Evolutionary conservation across 192 early-diverging fungal genomes (phyloP).

Genomic region (Spizellomyces punctatus): DNA sequence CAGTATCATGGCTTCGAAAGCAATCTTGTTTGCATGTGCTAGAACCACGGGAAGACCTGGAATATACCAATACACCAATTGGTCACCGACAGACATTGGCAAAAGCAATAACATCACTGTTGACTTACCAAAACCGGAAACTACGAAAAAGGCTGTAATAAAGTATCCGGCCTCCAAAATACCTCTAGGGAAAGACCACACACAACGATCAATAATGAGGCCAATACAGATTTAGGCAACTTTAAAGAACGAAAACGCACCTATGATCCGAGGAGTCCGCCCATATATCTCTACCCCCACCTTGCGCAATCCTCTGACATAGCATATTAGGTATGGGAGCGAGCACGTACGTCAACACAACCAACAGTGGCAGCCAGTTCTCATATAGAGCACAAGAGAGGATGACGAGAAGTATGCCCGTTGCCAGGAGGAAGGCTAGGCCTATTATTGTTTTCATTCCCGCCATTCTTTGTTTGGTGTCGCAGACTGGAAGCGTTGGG

Average conservation of each 20-base stretch:
- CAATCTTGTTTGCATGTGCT: conserved; percentile 61
- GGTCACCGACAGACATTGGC: not conserved
- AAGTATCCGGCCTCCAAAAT: conserved; percentile 70
- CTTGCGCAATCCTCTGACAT: conserved; percentile 70
- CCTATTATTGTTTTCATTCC: conserved; percentile 72
- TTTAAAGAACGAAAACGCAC: conserved; percentile 42
- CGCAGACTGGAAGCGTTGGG: too few relatives aligned
- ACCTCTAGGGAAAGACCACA: conserved; percentile 34
- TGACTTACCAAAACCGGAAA: conserved; percentile 82
- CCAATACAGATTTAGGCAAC: conserved; percentile 50
- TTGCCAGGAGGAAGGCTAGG: conserved; percentile 88
- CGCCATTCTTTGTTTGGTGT: conserved; percentile 22
- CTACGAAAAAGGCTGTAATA: conserved; percentile 86
- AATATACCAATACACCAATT: not conserved
- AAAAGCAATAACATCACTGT: not conserved
- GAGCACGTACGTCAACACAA: conserved; percentile 89
- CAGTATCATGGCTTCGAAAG: conserved; percentile 83
- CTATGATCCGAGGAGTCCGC: conserved; percentile 13
- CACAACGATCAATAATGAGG: not conserved
- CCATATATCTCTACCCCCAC: conserved; percentile 42
- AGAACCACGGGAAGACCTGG: conserved; percentile 30
- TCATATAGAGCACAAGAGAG: conserved; percentile 93
- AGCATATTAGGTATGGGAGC: conserved; percentile 92
- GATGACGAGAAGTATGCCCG: conserved; percentile 90
- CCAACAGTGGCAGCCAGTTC: conserved; percentile 95